These are phyloP conservation scores for Vigna reflexopilosa DNA, from an alignment of 306 rosid species.

Conservation along the genomic window DNA sequence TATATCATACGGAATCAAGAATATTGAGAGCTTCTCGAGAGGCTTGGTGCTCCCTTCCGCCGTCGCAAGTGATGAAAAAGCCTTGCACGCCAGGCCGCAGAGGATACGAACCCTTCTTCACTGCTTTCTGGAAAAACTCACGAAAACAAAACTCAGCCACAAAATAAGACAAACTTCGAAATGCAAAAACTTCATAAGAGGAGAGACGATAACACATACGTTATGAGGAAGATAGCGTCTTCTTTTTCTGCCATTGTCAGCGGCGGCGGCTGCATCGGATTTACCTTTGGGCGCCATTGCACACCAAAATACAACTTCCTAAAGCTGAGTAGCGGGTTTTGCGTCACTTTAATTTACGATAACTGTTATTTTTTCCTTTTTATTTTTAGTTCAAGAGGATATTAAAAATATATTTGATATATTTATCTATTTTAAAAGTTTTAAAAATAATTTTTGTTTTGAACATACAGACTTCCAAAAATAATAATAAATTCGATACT, in stretches of 20 bases:
- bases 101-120: conserved; percentile 90
- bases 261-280: conserved; percentile 44
- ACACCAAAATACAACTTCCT: neutral
- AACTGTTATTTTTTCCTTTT: too few relatives aligned
- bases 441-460: too few relatives aligned
- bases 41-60: conserved; percentile 96
- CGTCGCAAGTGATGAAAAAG: conserved; percentile 94
- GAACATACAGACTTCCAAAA: too few relatives aligned
- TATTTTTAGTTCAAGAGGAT: too few relatives aligned
- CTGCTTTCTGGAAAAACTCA: conserved; percentile 63
- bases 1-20: conserved; percentile 70
- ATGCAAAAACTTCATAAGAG: neutral
- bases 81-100: conserved; percentile 90
- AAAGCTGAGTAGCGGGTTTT: neutral
- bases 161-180: neutral
- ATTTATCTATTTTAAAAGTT: too few relatives aligned
- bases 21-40: conserved; percentile 85
- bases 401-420: too few relatives aligned
- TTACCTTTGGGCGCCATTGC: conserved; percentile 67
- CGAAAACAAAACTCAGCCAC: conserved; percentile 2
- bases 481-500: too few relatives aligned
- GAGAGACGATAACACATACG: conserved; percentile 42
- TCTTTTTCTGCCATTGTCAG: conserved; percentile 64
- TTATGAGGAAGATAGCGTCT: conserved; percentile 88
- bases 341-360: too few relatives aligned